Base-by-base conservation (phyloP, 2,329 filamentous ascomycete species). In the Penicillium sp. region DNA sequence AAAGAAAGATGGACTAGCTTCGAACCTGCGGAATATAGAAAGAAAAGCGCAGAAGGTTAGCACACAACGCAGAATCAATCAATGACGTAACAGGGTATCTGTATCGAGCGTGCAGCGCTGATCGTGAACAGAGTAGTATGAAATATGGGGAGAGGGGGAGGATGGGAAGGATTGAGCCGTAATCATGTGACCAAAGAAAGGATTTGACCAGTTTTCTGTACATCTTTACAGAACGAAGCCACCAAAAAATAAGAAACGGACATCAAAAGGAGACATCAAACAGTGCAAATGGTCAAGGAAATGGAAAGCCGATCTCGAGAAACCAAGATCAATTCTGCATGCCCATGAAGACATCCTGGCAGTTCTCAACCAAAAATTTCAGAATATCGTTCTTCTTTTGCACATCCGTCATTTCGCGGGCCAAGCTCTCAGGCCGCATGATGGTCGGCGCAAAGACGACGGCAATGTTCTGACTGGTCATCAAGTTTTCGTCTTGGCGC, bases 401-500 rank as follows among this genome's bases (percentile, higher is more conserved):
- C 83, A 97, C 96, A 75, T 99, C 95, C 33, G 89, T 94, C 88
- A 99, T 96, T 77, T 99, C 95, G 63, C 93, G 88, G 76, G 96
- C 92, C 63, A 98, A 85, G 71, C 89, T 94, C 73, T 88, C 84
- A 59, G 96, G 93, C 68, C 94, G 87, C 92, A 99, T 96, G 69
- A 99, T 96, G 0, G 95, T 99, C 7, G 95, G 95, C 8, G 95
- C 95, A 75, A 99, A 99, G 40, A 99, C 95, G 45, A 99, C 95
- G 3, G 95, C 93, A 63, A 98, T 81, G 74, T 99, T 99, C 79
- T 96, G 91, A 59, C 94, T 91, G 26, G 92, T 97, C 95, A 99
- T 99, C 76, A 97, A 78, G 73, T 98, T 98, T 75, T 96, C 90
- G 42, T 85, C 85, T 74, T 96, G 90, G 65, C 91, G 87, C 68